A percentile compares a stretch with the other conserved stretches of the same genome.
Conservation (phyloP, 2,329 filamentous ascomycete genomes). For the Aspergillus texensis region DNA sequence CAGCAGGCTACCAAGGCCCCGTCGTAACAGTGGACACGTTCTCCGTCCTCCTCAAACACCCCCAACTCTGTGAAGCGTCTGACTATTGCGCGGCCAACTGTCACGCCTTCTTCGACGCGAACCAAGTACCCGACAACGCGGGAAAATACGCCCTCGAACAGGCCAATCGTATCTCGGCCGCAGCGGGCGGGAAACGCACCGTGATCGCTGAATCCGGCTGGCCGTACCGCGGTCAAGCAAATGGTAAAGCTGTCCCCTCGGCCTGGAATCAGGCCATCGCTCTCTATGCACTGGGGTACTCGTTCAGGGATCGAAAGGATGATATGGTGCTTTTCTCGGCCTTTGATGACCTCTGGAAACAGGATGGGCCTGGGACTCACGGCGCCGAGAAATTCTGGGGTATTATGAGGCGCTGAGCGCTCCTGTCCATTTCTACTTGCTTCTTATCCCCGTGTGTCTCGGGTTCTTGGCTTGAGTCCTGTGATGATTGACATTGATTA, state of each 20-base stretch:
- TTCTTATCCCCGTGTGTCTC: background rate
- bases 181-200: conserved; percentile 61
- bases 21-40: conserved; percentile 83
- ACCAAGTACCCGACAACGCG: conserved; percentile 60
- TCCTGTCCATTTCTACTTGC: background rate
- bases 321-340: conserved; percentile 73
- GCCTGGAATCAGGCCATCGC: conserved; percentile 67
- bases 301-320: conserved; percentile 51
- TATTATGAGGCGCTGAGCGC: conserved; percentile 38
- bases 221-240: conserved; percentile 69
- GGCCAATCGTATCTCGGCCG: conserved; percentile 49
- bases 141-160: conserved; percentile 68
- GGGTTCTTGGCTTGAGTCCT: background rate
- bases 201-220: conserved; percentile 84
- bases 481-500: no score
- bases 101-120: conserved; percentile 80
- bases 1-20: conserved; percentile 68
- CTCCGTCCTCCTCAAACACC: conserved; percentile 65
- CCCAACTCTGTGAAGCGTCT: conserved; percentile 69
- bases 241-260: conserved; percentile 70
- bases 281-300: conserved; percentile 63
- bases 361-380: conserved; percentile 62
- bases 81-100: conserved; percentile 82
- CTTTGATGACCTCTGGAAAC: conserved; percentile 81
- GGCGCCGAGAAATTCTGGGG: conserved; percentile 80